phyloP scores from a whole-genome alignment of 768 basidiomycete genomes.

The Cyclocybe cylindracea region DNA sequence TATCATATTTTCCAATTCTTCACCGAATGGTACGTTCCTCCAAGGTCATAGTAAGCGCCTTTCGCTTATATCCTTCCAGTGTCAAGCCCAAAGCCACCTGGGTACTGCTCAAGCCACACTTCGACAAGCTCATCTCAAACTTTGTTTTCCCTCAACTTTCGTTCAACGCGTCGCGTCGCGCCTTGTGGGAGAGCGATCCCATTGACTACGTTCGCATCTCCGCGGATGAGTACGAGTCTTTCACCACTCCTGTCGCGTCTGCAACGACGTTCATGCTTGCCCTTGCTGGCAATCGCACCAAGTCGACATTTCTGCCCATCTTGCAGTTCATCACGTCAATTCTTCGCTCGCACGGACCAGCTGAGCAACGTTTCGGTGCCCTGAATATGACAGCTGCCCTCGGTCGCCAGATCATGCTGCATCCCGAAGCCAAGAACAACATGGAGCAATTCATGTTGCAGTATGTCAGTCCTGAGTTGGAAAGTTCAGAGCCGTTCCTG shows the following conservation, averaged over 20 bases:
- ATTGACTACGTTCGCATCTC: constrained; percentile 78
- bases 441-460: constrained; percentile 79
- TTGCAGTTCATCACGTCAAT: constrained; percentile 76
- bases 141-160: constrained; percentile 89
- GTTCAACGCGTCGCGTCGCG: constrained; percentile 67
- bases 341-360: constrained; percentile 53
- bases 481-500: constrained; percentile 67
- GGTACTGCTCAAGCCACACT: constrained; percentile 83
- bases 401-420: constrained; percentile 79
- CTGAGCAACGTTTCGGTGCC: constrained; percentile 76
- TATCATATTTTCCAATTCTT: constrained; percentile 86
- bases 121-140: constrained; percentile 71
- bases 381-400: constrained; percentile 81
- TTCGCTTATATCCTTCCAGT: constrained; percentile 38
- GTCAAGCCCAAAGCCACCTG: constrained; percentile 94
- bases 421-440: constrained; percentile 73
- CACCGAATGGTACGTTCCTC: constrained; percentile 71
- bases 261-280: constrained; percentile 81
- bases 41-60: not conserved
- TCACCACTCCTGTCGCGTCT: constrained; percentile 73
- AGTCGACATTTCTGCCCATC: constrained; percentile 79
- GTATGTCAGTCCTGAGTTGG: constrained; percentile 76
- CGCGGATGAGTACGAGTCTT: constrained; percentile 86
- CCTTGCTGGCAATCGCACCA: constrained; percentile 78
- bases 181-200: constrained; percentile 81